Evolutionary conservation across 495 filamentous ascomycete species (phyloP).

Genomic region (Penicillium dipodomyicola): DNA sequence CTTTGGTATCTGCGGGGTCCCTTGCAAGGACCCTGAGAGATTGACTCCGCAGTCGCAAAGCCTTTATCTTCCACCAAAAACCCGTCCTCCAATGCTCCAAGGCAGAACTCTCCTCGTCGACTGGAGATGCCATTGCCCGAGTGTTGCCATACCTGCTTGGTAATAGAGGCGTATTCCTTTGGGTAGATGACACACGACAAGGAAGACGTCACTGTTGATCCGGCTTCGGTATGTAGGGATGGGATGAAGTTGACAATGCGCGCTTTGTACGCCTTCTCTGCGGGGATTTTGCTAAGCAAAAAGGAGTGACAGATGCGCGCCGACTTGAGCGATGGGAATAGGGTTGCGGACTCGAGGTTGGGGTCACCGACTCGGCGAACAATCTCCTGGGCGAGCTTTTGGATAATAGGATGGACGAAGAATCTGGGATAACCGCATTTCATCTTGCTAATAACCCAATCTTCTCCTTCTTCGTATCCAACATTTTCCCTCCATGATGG

Average conservation of each 20-base stretch:
- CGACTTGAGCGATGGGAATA: constrained; percentile 70
- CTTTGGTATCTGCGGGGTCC: constrained; percentile 73
- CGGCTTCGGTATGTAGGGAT: constrained; percentile 38
- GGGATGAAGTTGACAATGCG: constrained; percentile 65
- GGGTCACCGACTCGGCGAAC: constrained; percentile 59
- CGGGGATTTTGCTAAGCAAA: constrained; percentile 55
- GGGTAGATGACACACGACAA: constrained; percentile 74
- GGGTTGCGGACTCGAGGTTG: constrained; percentile 63
- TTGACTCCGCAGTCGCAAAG: constrained; percentile 24
- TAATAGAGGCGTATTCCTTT: constrained; percentile 58
- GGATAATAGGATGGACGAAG: constrained; percentile 84
- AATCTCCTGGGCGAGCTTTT: constrained; percentile 67
- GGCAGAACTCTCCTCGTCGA: constrained; percentile 86
- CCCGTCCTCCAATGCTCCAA: constrained; percentile 67
- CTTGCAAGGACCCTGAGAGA: constrained; percentile 51
- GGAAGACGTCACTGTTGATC: constrained; percentile 42
- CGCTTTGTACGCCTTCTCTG: constrained; percentile 48
- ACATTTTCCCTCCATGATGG: constrained; percentile 91
- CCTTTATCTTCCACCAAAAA: constrained; percentile 56
- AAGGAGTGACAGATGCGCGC: constrained; percentile 72
- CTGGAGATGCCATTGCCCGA: constrained; percentile 93
- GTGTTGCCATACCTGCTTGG: constrained; percentile 96
- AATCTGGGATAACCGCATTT: constrained; percentile 92
- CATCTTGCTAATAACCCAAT: constrained; percentile 82
- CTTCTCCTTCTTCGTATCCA: constrained; percentile 88